These are phyloP conservation scores for Platanus orientalis DNA, from an alignment of 164 flowering plant genomes.

Conservation along the genomic window DNA sequence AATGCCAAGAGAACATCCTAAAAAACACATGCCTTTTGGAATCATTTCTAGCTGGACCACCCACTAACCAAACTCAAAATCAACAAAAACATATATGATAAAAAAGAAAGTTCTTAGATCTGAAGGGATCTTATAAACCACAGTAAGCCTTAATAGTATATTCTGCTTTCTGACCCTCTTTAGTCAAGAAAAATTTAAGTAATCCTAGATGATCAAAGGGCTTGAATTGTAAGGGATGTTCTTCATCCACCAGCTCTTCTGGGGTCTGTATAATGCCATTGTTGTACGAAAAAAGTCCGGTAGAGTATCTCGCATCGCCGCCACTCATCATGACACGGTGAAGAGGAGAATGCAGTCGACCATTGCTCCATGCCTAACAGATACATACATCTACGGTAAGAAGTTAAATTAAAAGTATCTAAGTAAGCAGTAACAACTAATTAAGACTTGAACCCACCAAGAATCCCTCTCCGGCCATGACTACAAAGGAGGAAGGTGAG, in stretches of 20 bases:
- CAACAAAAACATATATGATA: too few relatives aligned
- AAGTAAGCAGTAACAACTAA: too few relatives aligned
- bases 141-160: constrained; percentile 45
- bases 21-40: too few relatives aligned
- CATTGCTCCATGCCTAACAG: constrained; percentile 46
- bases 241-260: constrained; percentile 56
- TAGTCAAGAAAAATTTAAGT: constrained; percentile 30
- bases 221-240: constrained; percentile 52
- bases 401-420: too few relatives aligned
- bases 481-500: constrained; percentile 39
- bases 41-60: too few relatives aligned
- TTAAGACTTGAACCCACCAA: constrained; percentile 26
- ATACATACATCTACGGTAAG: background rate
- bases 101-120: too few relatives aligned
- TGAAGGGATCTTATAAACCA: constrained; percentile 34
- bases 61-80: too few relatives aligned
- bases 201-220: constrained; percentile 52
- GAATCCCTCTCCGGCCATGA: constrained; percentile 58
- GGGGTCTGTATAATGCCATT: constrained; percentile 37
- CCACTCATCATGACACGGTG: constrained; percentile 61
- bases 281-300: constrained; percentile 46
- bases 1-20: too few relatives aligned
- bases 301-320: constrained; percentile 39
- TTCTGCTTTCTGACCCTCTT: constrained; percentile 36
- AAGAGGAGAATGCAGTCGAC: constrained; percentile 31